These are phyloP conservation scores for cucumber (Cucumis sativus) DNA, from an alignment of 306 rosid genomes.

Conservation along the genomic window DNA sequence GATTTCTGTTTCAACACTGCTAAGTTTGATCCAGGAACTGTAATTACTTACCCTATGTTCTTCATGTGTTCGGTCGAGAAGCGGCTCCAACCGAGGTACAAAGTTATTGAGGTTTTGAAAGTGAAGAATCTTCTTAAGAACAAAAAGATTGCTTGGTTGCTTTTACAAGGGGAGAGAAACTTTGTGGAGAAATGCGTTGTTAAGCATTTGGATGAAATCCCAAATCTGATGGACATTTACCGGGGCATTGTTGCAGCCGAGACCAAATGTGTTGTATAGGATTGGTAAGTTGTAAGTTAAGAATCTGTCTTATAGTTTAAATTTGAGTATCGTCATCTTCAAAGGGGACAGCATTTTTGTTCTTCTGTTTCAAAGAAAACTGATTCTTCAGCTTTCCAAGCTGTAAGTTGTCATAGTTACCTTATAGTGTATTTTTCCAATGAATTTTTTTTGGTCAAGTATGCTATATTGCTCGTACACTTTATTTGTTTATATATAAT, in stretches of 20 bases:
- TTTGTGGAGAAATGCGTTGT: neutral
- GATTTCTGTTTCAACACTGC: too few relatives aligned
- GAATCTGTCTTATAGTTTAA: neutral
- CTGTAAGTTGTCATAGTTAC: too few relatives aligned
- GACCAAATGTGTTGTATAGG: neutral
- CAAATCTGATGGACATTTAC: slow-evolving; percentile 7
- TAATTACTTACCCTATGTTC: neutral
- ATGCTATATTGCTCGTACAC: too few relatives aligned
- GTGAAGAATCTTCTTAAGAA: neutral
- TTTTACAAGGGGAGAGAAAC: neutral
- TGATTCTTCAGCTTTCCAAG: neutral
- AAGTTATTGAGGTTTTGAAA: slow-evolving; percentile 8
- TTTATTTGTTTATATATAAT: too few relatives aligned
- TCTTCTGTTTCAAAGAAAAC: neutral
- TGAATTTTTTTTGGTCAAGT: too few relatives aligned
- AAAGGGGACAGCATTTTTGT: neutral
- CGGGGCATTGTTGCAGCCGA: neutral
- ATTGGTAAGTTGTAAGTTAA: neutral
- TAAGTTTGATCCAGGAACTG: neutral
- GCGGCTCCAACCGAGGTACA: slow-evolving; percentile 7
- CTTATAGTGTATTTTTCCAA: too few relatives aligned
- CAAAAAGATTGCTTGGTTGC: neutral
- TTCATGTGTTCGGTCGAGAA: neutral
- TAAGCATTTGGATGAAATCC: slow-evolving; percentile 4
- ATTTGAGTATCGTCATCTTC: neutral